phyloP scores from a whole-genome alignment of 106 monocot genomes.

The Agapanthus africanus region DNA sequence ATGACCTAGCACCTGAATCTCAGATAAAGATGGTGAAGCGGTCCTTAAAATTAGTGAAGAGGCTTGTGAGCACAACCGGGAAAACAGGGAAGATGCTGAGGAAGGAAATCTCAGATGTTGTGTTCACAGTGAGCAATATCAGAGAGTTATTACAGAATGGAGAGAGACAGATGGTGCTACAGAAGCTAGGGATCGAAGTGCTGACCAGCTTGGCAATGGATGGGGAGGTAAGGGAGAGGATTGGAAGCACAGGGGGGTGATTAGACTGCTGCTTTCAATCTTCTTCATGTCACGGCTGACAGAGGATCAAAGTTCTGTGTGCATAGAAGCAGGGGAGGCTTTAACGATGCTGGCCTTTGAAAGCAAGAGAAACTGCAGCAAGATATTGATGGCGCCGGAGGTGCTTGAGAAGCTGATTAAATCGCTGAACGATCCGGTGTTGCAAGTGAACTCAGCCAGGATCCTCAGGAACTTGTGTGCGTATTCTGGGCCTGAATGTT shows the following conservation, averaged over 20 bases:
- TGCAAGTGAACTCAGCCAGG: slow-evolving; percentile 27
- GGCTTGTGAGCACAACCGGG: slow-evolving; percentile 12
- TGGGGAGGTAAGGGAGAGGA: slow-evolving; percentile 8
- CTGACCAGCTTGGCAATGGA: slow-evolving; percentile 17
- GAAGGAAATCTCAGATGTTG: slow-evolving; percentile 9
- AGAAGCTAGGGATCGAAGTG: slow-evolving; percentile 17
- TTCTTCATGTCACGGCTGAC: slow-evolving; percentile 1
- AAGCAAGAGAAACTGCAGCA: slow-evolving; percentile 28
- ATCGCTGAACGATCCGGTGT: slow-evolving; percentile 19
- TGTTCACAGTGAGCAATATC: slow-evolving; percentile 16
- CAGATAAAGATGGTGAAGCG: slow-evolving; percentile 8
- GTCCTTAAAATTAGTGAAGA: slow-evolving; percentile 9
- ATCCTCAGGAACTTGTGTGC: slow-evolving; percentile 53
- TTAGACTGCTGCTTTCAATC: slow-evolving; percentile 13
- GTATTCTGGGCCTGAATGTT: slow-evolving; percentile 18
- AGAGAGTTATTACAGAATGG: slow-evolving; percentile 15
- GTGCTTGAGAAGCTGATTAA: slow-evolving; percentile 26
- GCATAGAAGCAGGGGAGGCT: slow-evolving; percentile 36
- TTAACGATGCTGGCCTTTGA: slow-evolving; percentile 59
- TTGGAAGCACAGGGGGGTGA: slow-evolving; percentile 11
- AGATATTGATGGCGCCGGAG: slow-evolving; percentile 28
- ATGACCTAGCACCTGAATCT: slow-evolving; percentile 11
- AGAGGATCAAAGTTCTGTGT: background rate
- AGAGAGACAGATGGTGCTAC: slow-evolving; percentile 6
- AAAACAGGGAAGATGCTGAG: slow-evolving; percentile 11